phyloP scores from a whole-genome alignment of 192 early-diverging fungal species.

The Helicostylum pulchrum region DNA sequence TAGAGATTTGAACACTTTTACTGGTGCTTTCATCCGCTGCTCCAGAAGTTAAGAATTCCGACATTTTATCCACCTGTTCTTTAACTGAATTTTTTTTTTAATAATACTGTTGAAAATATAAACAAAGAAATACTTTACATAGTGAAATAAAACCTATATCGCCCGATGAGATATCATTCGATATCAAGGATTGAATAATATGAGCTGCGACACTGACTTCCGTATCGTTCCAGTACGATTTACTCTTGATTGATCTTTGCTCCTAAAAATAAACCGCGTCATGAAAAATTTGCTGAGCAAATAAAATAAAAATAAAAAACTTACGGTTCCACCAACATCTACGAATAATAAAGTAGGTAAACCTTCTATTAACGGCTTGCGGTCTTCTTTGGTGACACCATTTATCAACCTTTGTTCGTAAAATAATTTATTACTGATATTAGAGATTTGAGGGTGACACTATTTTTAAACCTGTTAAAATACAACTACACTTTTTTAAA shows the following conservation, averaged over 20 bases:
- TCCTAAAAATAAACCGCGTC: constrained; percentile 26
- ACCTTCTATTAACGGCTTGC: constrained; percentile 41
- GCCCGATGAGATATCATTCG: constrained; percentile 37
- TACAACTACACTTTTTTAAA: too few species aligned
- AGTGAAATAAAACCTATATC: constrained; percentile 69
- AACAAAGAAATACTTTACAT: neutral
- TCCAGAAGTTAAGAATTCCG: constrained; percentile 17
- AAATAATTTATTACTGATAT: constrained; percentile 61
- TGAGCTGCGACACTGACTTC: constrained; percentile 49
- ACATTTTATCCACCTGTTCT: constrained; percentile 54
- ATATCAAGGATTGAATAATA: constrained; percentile 40
- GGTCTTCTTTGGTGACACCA: constrained; percentile 36
- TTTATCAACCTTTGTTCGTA: constrained; percentile 51
- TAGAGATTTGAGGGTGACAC: constrained; percentile 65
- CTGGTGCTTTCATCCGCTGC: constrained; percentile 11
- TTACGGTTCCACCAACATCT: constrained; percentile 44
- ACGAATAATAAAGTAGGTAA: constrained; percentile 59
- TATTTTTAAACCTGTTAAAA: neutral
- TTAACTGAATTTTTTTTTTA: constrained; percentile 53
- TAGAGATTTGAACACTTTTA: constrained; percentile 46
- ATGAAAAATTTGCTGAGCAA: neutral
- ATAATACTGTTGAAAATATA: neutral
- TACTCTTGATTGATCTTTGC: constrained; percentile 38
- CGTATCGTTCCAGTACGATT: constrained; percentile 52
- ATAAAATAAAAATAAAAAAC: neutral